Conservation (phyloP, 805 yeast genomes). For the Sungouiozyma ichnusensis region DNA sequence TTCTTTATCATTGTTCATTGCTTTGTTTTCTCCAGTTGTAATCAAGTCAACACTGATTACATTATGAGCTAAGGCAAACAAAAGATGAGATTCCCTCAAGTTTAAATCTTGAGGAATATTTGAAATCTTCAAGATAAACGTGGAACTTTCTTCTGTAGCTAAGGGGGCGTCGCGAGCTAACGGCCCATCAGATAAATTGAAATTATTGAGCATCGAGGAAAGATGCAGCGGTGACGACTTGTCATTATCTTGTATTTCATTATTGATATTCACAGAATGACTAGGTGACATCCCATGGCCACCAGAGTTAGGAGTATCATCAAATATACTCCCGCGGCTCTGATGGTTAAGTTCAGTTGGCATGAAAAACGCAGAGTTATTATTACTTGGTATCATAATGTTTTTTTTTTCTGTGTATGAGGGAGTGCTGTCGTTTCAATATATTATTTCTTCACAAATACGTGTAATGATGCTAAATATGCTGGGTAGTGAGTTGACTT, state of each 20-base stretch:
- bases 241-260: conserved; percentile 4
- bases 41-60: conserved; percentile 41
- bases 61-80: conserved; percentile 62
- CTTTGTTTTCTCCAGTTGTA: conserved; percentile 12
- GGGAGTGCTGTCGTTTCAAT: no score
- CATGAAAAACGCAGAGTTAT: not conserved
- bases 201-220: conserved; percentile 22
- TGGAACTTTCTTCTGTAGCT: conserved; percentile 5
- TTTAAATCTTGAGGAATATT: conserved; percentile 58
- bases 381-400: not conserved
- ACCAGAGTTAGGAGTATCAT: not conserved
- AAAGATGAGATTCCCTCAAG: conserved; percentile 52
- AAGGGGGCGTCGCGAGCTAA: not conserved
- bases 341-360: not conserved
- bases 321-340: not conserved
- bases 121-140: conserved; percentile 33
- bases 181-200: conserved; percentile 9
- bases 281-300: not conserved
- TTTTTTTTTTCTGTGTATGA: no score
- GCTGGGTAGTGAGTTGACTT: no score
- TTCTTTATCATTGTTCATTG: not conserved
- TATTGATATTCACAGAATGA: not conserved
- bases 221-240: conserved; percentile 23
- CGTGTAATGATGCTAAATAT: no score
- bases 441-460: no score